These are phyloP conservation scores for Kodamaea jinghongensis DNA, from an alignment of 805 yeast species.

Conservation along the genomic window DNA sequence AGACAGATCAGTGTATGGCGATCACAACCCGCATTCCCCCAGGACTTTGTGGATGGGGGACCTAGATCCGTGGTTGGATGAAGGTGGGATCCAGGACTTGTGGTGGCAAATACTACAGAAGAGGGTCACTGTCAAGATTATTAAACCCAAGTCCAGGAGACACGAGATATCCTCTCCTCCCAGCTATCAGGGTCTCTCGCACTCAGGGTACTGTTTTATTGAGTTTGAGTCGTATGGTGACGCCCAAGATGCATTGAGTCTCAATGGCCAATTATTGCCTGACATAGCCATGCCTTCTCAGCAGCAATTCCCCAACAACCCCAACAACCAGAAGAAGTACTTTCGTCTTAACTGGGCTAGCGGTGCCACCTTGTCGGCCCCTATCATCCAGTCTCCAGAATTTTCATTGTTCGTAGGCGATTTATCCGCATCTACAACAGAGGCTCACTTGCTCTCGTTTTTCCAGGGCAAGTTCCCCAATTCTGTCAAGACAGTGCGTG, in stretches of 20 bases:
- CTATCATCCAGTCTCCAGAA: slow-evolving; percentile 72
- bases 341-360: slow-evolving; percentile 83
- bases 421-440: slow-evolving; percentile 72
- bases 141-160: slow-evolving; percentile 42
- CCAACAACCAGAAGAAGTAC: slow-evolving; percentile 52
- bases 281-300: slow-evolving; percentile 49
- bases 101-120: slow-evolving; percentile 60
- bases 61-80: slow-evolving; percentile 77
- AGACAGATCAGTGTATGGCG: slow-evolving; percentile 14
- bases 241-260: slow-evolving; percentile 64
- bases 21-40: slow-evolving; percentile 42
- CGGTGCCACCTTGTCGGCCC: slow-evolving; percentile 72
- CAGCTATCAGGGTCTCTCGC: slow-evolving; percentile 26
- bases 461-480: slow-evolving; percentile 63
- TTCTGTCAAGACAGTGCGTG: slow-evolving; percentile 75
- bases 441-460: slow-evolving; percentile 69
- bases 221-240: slow-evolving; percentile 68
- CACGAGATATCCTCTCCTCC: slow-evolving; percentile 13
- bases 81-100: slow-evolving; percentile 47
- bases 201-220: slow-evolving; percentile 71
- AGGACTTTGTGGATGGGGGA: slow-evolving; percentile 89
- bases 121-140: slow-evolving; percentile 63
- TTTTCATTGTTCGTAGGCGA: slow-evolving; percentile 82
- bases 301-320: slow-evolving; percentile 37
- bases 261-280: slow-evolving; percentile 66